These are phyloP conservation scores for Pestalotiopsis fici DNA, from an alignment of 2,329 filamentous ascomycete species.

Conservation along the genomic window DNA sequence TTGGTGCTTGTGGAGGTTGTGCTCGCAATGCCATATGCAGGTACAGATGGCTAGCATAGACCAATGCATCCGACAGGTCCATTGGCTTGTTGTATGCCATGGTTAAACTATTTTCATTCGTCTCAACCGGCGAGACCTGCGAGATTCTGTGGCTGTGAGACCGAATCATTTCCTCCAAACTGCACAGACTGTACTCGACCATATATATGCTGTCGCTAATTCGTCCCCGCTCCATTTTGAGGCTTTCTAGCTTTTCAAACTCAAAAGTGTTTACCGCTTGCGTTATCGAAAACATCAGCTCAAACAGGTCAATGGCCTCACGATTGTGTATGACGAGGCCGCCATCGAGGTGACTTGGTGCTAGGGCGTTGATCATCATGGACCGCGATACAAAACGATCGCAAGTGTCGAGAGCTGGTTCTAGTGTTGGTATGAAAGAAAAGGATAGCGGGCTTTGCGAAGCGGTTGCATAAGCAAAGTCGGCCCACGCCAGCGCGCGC, in stretches of 20 bases:
- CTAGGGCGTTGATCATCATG: slow-evolving; percentile 18
- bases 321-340: slow-evolving; percentile 24
- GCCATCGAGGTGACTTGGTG: slow-evolving; percentile 10
- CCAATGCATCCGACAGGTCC: slow-evolving; percentile 28
- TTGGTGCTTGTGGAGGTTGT: slow-evolving; percentile 29
- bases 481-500: slow-evolving; percentile 32
- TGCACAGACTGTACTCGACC: slow-evolving; percentile 30
- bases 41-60: slow-evolving; percentile 30
- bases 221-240: slow-evolving; percentile 27
- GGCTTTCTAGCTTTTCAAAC: slow-evolving; percentile 27
- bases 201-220: slow-evolving; percentile 33
- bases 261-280: slow-evolving; percentile 31
- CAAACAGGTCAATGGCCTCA: slow-evolving; percentile 28
- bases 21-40: slow-evolving; percentile 31
- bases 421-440: slow-evolving; percentile 29
- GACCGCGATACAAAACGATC: slow-evolving; percentile 27
- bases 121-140: slow-evolving; percentile 9
- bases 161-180: slow-evolving; percentile 24
- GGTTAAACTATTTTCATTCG: not conserved
- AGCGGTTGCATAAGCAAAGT: slow-evolving; percentile 32
- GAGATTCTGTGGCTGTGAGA: slow-evolving; percentile 10
- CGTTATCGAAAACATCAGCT: slow-evolving; percentile 28
- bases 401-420: slow-evolving; percentile 25
- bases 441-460: slow-evolving; percentile 28
- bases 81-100: slow-evolving; percentile 14